phyloP scores from a whole-genome alignment of 257 asterid genomes.

The Primulina eburnea region DNA sequence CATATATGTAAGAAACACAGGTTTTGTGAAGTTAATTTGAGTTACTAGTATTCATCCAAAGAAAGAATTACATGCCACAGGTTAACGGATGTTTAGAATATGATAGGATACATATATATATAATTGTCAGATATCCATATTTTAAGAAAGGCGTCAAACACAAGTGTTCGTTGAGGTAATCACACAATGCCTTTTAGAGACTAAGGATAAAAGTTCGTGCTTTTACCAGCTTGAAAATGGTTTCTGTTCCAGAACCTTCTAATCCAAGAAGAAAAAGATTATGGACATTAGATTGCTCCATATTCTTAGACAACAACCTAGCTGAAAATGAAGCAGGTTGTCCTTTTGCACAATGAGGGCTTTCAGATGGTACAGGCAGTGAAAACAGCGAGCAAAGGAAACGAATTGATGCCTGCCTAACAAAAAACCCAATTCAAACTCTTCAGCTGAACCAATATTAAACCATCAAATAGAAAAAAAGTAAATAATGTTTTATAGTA shows the following conservation, averaged over 20 bases:
- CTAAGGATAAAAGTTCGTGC: background rate
- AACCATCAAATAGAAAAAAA: slow-evolving; percentile 5
- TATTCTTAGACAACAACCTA: slow-evolving; percentile 34
- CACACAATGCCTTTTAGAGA: background rate
- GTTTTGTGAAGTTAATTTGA: background rate
- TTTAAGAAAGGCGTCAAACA: background rate
- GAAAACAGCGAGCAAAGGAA: slow-evolving; percentile 60
- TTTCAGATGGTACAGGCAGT: slow-evolving; percentile 60
- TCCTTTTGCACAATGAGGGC: slow-evolving; percentile 33
- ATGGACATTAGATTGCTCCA: slow-evolving; percentile 43
- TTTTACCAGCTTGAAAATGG: slow-evolving; percentile 72
- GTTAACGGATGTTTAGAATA: background rate
- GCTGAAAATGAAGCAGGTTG: slow-evolving; percentile 33
- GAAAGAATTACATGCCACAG: background rate
- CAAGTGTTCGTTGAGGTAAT: too few species aligned
- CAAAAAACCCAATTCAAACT: slow-evolving; percentile 42
- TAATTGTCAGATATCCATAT: background rate
- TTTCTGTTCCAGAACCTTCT: slow-evolving; percentile 65
- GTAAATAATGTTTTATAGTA: slow-evolving; percentile 24
- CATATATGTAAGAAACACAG: background rate
- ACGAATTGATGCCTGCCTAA: slow-evolving; percentile 72
- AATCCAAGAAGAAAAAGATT: slow-evolving; percentile 67
- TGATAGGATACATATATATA: background rate
- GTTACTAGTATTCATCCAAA: background rate
- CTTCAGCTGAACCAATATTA: slow-evolving; percentile 26